Evolutionary conservation across 2,329 filamentous ascomycete species (phyloP).

Genomic region (Calcarisporium arbuscula): DNA sequence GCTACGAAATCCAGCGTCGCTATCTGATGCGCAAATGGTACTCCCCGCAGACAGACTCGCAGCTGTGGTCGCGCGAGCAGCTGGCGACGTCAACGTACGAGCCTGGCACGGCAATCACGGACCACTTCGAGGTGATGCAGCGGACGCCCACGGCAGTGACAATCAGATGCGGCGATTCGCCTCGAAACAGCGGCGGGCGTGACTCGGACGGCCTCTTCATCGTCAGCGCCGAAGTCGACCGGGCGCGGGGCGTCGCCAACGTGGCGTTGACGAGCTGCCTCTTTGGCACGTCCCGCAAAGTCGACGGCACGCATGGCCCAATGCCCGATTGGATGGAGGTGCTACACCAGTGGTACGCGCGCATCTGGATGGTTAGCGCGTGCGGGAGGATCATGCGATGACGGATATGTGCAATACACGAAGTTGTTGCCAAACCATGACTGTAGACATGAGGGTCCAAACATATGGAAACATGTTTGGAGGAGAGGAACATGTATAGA

Average conservation of each 20-base stretch:
- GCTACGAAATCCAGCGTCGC: slow-evolving; percentile 51
- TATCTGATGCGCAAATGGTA: slow-evolving; percentile 55
- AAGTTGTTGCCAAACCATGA: too few species aligned
- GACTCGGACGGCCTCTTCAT: slow-evolving; percentile 61
- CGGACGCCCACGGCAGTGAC: slow-evolving; percentile 55
- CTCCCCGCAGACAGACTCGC: slow-evolving; percentile 45
- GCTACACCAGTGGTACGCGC: slow-evolving; percentile 34
- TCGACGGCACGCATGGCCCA: slow-evolving; percentile 24
- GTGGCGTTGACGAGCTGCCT: slow-evolving; percentile 59
- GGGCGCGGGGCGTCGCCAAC: slow-evolving; percentile 52
- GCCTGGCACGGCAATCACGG: slow-evolving; percentile 57
- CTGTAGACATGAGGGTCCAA: too few species aligned
- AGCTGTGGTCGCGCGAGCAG: slow-evolving; percentile 55
- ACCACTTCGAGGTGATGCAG: slow-evolving; percentile 67
- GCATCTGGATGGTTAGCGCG: too few species aligned
- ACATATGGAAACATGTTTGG: too few species aligned
- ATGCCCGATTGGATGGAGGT: slow-evolving; percentile 23
- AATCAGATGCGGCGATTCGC: slow-evolving; percentile 61
- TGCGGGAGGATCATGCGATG: too few species aligned
- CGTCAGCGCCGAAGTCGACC: slow-evolving; percentile 55
- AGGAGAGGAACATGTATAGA: too few species aligned
- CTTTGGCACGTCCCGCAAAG: slow-evolving; percentile 38
- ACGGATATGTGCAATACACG: too few species aligned
- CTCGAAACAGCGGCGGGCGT: slow-evolving; percentile 48
- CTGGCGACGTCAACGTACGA: slow-evolving; percentile 53